phyloP scores from a whole-genome alignment of 78 protist species.

The Cavenderia fasciculata region DNA sequence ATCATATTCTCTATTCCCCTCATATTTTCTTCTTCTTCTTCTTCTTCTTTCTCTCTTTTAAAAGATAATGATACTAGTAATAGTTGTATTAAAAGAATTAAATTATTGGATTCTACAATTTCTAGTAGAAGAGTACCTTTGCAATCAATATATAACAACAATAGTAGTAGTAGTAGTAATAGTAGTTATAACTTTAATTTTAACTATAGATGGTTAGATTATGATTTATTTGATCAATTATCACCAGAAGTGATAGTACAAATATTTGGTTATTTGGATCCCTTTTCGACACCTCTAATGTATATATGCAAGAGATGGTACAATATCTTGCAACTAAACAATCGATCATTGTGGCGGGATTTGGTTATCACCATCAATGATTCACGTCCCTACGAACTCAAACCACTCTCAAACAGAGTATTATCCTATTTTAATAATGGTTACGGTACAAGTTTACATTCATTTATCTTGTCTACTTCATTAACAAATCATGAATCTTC shows the following conservation, averaged over 20 bases:
- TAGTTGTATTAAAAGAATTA: no score
- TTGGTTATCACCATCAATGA: slow-evolving; percentile 11
- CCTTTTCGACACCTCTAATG: slow-evolving; percentile 42
- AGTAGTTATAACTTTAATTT: neutral
- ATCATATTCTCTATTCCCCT: no score
- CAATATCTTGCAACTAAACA: neutral
- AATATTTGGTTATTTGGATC: slow-evolving; percentile 39
- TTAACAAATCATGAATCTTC: neutral
- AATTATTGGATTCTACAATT: no score
- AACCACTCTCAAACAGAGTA: slow-evolving; percentile 11
- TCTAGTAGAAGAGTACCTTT: no score
- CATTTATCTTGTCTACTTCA: slow-evolving; percentile 6
- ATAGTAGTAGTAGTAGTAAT: neutral
- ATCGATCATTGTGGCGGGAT: slow-evolving; percentile 36
- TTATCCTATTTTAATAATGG: slow-evolving; percentile 49
- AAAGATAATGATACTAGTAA: no score
- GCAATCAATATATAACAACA: no score
- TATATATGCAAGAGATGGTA: slow-evolving; percentile 40
- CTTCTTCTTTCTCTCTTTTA: no score
- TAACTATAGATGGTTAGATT: no score
- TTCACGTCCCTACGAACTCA: neutral
- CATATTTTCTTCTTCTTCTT: no score
- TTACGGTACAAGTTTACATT: slow-evolving; percentile 19
- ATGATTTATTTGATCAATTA: slow-evolving; percentile 2
- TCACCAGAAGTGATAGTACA: slow-evolving; percentile 35